Evolutionary conservation across 2,329 filamentous ascomycete genomes (phyloP), one percentile per base, ranked within the genome.

Genomic region (Fusarium succisae): DNA sequence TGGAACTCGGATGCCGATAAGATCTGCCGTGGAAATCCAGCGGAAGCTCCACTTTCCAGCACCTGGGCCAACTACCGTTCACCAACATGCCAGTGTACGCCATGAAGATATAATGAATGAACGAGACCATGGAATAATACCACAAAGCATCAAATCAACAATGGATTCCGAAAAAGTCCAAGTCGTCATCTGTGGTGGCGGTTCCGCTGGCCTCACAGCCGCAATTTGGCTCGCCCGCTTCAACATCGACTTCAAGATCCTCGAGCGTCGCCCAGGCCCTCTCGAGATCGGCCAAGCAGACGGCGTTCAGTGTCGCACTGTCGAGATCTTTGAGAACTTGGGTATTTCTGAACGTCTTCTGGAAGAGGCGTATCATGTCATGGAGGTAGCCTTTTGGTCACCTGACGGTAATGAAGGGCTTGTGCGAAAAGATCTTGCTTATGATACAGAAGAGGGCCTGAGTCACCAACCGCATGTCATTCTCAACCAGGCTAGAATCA

Each of bases 321-420:
- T 94, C 8, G 91, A 94, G 79, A 93, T 94, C 12, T 89, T 94
- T 65, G 91, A 94, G 75, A 90, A 89, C 30, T 91, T 94, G 69
- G 92, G 90, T 1, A 89, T 94, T 62, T 89, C 85, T 6, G 88
- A 93, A 60, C 83, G 87, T 4, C 87, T 87, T 1, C 90, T 90
- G 87, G 89, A 89, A 60, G 91, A 94, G 77, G 86, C 89, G 13
- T 92, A 92, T 77, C 90, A 91, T 79, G 89, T 93, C 83, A 84
- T 92, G 22, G 92, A 80, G 54, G 89, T 92, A 64, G 80, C 83
- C 3, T 76, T 89, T 63, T 89, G 88, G 90, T 92, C 92, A 68
- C 92, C 92, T 0, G 88, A 89, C 63, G 80, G 86, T 38, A 82
- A 90, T 41, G 90, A 91, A 3, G 79, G 83, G 0, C 86, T 94